phyloP scores from a whole-genome alignment of 2,329 filamentous ascomycete species.

The Domatiomyces catenatus region DNA sequence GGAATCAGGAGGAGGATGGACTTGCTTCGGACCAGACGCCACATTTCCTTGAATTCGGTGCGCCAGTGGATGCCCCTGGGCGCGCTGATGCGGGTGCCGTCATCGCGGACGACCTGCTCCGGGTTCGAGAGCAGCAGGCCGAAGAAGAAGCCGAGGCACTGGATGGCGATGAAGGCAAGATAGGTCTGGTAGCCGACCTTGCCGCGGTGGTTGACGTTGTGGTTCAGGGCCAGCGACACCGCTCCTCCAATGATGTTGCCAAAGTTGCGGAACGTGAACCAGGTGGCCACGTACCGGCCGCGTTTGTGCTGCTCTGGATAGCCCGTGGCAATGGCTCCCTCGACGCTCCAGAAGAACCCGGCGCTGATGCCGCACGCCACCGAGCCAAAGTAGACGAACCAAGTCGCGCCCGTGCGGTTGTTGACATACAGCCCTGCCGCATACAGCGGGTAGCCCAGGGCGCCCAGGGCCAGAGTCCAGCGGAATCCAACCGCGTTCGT shows the following conservation, averaged over 20 bases:
- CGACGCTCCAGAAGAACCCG: conserved; percentile 27
- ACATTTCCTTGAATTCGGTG: conserved; percentile 24
- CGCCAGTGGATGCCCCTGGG: conserved; percentile 19
- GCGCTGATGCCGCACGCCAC: conserved; percentile 28
- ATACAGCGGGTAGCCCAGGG: conserved; percentile 31
- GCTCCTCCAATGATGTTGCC: conserved; percentile 39
- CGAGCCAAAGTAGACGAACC: conserved; percentile 31
- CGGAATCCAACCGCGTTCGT: conserved; percentile 29
- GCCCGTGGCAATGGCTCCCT: conserved; percentile 29
- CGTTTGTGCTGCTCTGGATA: conserved; percentile 33
- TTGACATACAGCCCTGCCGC: conserved; percentile 31
- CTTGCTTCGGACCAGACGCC: conserved; percentile 21
- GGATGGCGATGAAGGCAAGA: conserved; percentile 24
- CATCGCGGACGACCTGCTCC: conserved; percentile 29
- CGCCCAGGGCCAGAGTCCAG: conserved; percentile 28
- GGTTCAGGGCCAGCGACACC: conserved; percentile 37
- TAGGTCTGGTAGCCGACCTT: conserved; percentile 32
- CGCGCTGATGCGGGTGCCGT: conserved; percentile 26
- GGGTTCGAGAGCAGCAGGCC: conserved; percentile 31
- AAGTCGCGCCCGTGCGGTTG: conserved; percentile 30
- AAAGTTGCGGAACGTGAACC: conserved; percentile 38
- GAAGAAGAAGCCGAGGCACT: conserved; percentile 31
- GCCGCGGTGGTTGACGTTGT: conserved; percentile 27
- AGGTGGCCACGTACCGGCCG: conserved; percentile 34
- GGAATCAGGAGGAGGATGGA: conserved; percentile 25